Evolutionary conservation across 2,329 filamentous ascomycete genomes (phyloP).

Genomic region (Diaporthe eres): DNA sequence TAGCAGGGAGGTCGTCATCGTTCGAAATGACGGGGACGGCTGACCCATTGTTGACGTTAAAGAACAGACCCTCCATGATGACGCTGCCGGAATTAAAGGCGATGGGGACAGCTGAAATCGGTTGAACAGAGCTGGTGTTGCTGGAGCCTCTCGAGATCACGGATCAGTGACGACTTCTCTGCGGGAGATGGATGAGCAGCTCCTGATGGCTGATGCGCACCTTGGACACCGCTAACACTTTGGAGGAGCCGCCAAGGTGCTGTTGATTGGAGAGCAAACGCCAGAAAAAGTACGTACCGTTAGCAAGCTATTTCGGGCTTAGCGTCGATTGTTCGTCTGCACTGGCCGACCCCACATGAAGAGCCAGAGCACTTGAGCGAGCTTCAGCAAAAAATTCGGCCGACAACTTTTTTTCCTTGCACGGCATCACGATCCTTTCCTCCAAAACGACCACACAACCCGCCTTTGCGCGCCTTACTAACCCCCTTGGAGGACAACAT

Average conservation of each 20-base stretch:
- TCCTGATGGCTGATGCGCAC: constrained; percentile 33
- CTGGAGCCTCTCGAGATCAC: background rate
- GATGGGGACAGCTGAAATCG: constrained; percentile 16
- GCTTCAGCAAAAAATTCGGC: constrained; percentile 41
- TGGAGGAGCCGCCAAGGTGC: constrained; percentile 4
- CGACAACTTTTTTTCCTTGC: constrained; percentile 37
- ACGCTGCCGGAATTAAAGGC: constrained; percentile 9
- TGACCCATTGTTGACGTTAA: constrained; percentile 94
- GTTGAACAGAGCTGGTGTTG: constrained; percentile 9
- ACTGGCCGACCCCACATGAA: constrained; percentile 40
- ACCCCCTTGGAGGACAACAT: constrained; percentile 42
- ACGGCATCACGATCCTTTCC: constrained; percentile 28
- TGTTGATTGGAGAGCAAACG: constrained; percentile 36
- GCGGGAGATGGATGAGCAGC: constrained; percentile 3
- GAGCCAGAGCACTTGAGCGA: constrained; percentile 30
- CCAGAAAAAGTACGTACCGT: constrained; percentile 12
- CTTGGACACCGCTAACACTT: background rate
- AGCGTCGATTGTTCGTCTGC: constrained; percentile 19
- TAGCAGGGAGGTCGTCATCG: constrained; percentile 37
- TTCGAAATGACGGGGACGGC: background rate
- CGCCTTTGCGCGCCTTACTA: constrained; percentile 45
- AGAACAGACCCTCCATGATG: constrained; percentile 90
- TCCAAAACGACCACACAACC: constrained; percentile 31
- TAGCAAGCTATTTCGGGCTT: background rate
- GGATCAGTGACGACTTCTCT: constrained; percentile 37